A percentile compares a stretch with the other conserved stretches of the same genome.
These are phyloP conservation scores for Musa itinerans DNA, from an alignment of 176 grass and related monocot genomes.

Conservation along the genomic window DNA sequence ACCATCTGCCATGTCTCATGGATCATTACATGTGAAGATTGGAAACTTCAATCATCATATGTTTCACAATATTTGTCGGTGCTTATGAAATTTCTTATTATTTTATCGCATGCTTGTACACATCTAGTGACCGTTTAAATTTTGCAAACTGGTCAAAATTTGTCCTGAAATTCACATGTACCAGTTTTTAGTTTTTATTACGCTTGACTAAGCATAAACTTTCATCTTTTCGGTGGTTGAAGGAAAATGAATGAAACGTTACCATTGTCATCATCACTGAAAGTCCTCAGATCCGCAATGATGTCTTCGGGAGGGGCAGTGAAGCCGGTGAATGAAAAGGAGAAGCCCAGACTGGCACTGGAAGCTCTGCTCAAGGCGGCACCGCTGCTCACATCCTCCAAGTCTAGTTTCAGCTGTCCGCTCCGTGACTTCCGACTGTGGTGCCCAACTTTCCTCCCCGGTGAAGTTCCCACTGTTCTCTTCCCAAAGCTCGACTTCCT, in stretches of 20 bases:
- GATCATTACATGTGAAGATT: no score
- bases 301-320: conserved; percentile 59
- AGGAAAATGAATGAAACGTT: background rate
- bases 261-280: conserved; percentile 72
- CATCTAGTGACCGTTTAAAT: no score
- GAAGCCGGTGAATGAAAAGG: conserved; percentile 92
- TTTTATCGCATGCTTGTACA: no score
- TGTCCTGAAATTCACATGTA: no score
- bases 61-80: no score
- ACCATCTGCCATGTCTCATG: no score
- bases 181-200: no score
- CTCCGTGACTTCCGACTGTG: conserved; percentile 81
- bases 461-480: conserved; percentile 29
- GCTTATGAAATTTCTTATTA: no score
- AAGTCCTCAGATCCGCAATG: conserved; percentile 11
- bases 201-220: background rate
- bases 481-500: conserved; percentile 53
- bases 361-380: conserved; percentile 88
- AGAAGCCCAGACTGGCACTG: conserved; percentile 95
- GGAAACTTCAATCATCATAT: no score
- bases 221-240: background rate
- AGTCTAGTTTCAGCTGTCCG: conserved; percentile 67
- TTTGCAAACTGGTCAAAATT: no score
- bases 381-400: conserved; percentile 58
- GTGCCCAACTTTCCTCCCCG: conserved; percentile 21